Base-by-base conservation (phyloP, 495 filamentous ascomycete species). In the Oidiodendron maius region DNA sequence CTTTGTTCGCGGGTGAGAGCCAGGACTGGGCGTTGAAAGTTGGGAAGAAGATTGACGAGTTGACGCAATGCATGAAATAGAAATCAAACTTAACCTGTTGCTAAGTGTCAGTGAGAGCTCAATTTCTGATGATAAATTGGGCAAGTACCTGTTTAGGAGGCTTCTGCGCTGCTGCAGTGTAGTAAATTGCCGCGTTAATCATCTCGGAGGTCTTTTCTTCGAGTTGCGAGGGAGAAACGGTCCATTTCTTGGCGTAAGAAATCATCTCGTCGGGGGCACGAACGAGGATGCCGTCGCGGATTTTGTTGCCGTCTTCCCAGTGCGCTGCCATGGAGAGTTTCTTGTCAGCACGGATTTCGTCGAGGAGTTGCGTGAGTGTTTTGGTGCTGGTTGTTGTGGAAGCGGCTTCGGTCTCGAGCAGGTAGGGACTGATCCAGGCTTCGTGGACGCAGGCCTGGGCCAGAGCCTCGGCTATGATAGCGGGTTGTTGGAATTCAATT, bases 401-500 rank as follows among this genome's bases (percentile, higher is more conserved):
- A n/a, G 65, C 63, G 54, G 72, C 60, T 57, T 91, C 86, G 0
- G 72, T 66, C 0, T 58, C 64, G 0, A 72, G 39, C 17, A 93
- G 64, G 43, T 79, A 74, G 13, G 22, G 53, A 4, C 61, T 64
- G 0, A 83, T 60, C 60, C 73, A 75, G 32, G 70, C 57, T 0
- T 68, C 64, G 55, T 87, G 82, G 5, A 86, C 75, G 3, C 83
- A 79, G 8, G 84, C 69, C 68, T 91, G 81, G 2, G 91, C 87
- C 4, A 95, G 72, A 2, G 68, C 90, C 72, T 93, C 82, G 1
- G 89, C 86, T n/a, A 95, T 71, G 36, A 96, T 81, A 30, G 85
- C 86, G 2, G 86, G 87, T 57, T 91, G 86, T 1, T 75, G 55
- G 66, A 87, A 94, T 54, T 95, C 87, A 15, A 95, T 54, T 2